Evolutionary conservation across 768 basidiomycete genomes (phyloP).

Genomic region (Mycena venus): DNA sequence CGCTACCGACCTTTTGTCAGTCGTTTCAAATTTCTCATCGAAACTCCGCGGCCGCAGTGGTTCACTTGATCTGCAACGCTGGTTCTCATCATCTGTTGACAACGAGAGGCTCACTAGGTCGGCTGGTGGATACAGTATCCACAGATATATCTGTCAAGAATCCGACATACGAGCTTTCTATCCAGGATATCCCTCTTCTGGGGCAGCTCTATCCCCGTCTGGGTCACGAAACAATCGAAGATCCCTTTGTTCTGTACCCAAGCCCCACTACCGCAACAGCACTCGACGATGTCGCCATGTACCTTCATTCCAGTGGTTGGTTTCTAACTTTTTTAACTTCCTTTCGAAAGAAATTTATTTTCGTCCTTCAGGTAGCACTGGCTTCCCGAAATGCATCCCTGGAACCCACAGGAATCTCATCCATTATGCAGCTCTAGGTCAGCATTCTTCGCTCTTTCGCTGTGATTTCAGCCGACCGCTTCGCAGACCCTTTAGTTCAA

Average conservation of each 20-base stretch:
- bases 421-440: slow-evolving; percentile 3
- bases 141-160: background rate
- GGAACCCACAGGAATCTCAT: slow-evolving; percentile 10
- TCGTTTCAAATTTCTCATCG: slow-evolving; percentile 57
- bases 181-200: slow-evolving; percentile 53
- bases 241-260: slow-evolving; percentile 48
- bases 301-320: slow-evolving; percentile 52
- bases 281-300: slow-evolving; percentile 45
- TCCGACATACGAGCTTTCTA: slow-evolving; percentile 29
- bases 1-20: slow-evolving; percentile 33
- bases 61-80: slow-evolving; percentile 52
- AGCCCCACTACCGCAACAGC: slow-evolving; percentile 14
- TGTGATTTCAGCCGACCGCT: background rate
- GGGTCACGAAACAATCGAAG: slow-evolving; percentile 46
- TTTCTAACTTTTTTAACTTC: background rate
- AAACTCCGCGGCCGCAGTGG: slow-evolving; percentile 52
- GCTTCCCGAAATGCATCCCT: slow-evolving; percentile 29
- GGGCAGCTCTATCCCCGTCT: slow-evolving; percentile 55
- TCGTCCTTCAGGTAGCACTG: slow-evolving; percentile 21
- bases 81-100: slow-evolving; percentile 19
- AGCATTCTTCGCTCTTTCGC: background rate
- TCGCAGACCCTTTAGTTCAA: background rate
- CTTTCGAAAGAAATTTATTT: background rate
- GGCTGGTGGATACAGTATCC: background rate
- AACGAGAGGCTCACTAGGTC: slow-evolving; percentile 6